Evolutionary conservation across 176 grass and related monocot genomes (phyloP).

Genomic region (Poa pratensis): DNA sequence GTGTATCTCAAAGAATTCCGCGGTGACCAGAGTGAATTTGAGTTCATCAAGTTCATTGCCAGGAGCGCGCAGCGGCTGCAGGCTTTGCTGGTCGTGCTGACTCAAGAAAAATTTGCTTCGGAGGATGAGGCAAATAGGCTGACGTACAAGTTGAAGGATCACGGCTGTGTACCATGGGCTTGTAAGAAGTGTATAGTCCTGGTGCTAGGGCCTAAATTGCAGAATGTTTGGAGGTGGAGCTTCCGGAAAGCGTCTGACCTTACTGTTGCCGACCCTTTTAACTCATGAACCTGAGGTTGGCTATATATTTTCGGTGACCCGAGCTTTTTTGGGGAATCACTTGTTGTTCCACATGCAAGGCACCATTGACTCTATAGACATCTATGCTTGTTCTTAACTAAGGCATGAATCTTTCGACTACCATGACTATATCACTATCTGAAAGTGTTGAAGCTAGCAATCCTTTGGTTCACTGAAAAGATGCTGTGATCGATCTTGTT

Average conservation of each 20-base stretch:
- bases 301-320: neutral
- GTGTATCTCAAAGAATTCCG: neutral
- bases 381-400: neutral
- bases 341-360: neutral
- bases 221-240: neutral
- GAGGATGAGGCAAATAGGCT: neutral
- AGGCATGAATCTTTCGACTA: neutral
- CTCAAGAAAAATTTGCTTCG: neutral
- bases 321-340: neutral
- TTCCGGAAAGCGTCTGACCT: slow-evolving; percentile 26
- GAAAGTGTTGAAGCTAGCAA: neutral
- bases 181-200: neutral
- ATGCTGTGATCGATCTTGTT: neutral
- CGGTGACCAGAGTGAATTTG: slow-evolving; percentile 11
- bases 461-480: neutral
- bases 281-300: neutral
- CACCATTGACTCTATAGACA: neutral
- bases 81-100: neutral
- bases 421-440: neutral
- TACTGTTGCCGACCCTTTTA: slow-evolving; percentile 1
- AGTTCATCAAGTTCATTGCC: slow-evolving; percentile 28
- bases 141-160: neutral
- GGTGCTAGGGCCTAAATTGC: neutral
- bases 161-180: neutral
- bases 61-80: neutral